These are phyloP conservation scores for Sarcodon aspratus DNA, from an alignment of 768 basidiomycete genomes.

Conservation along the genomic window DNA sequence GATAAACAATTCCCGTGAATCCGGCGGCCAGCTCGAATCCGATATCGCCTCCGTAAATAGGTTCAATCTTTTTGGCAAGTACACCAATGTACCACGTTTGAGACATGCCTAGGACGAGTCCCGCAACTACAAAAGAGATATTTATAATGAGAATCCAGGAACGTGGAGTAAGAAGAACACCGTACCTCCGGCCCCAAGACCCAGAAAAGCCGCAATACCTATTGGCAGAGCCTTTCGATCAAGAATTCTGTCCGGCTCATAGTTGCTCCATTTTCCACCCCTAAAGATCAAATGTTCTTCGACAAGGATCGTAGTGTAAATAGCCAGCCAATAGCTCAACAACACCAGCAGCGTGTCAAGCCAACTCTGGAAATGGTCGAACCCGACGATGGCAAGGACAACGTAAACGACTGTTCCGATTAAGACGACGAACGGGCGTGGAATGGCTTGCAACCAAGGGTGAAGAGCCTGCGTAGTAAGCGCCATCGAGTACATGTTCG, in stretches of 20 bases:
- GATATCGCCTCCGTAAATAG: constrained; percentile 20
- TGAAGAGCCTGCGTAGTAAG: constrained; percentile 32
- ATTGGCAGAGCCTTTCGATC: constrained; percentile 21
- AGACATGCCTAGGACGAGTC: constrained; percentile 26
- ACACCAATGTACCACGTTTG: constrained; percentile 20
- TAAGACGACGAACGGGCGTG: constrained; percentile 25
- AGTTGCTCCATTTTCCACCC: constrained; percentile 18
- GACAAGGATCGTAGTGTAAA: constrained; percentile 33
- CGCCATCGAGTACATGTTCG: constrained; percentile 35
- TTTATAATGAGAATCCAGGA: not conserved
- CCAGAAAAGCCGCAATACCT: constrained; percentile 24
- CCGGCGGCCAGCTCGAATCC: constrained; percentile 24
- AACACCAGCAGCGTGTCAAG: constrained; percentile 30
- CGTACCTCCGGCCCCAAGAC: constrained; percentile 18
- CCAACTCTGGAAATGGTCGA: constrained; percentile 28
- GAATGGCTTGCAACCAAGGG: constrained; percentile 28
- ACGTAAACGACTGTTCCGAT: constrained; percentile 33
- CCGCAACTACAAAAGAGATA: constrained; percentile 12
- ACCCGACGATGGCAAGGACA: constrained; percentile 34
- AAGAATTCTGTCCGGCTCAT: constrained; percentile 25
- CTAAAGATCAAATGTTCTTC: constrained; percentile 44
- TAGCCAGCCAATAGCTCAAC: constrained; percentile 38
- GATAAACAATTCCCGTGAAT: constrained; percentile 17
- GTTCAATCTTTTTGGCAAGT: constrained; percentile 14
- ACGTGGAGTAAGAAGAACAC: not conserved